Evolutionary conservation across 768 basidiomycete species (phyloP).

Genomic region (Cystofilobasidium ferigula): DNA sequence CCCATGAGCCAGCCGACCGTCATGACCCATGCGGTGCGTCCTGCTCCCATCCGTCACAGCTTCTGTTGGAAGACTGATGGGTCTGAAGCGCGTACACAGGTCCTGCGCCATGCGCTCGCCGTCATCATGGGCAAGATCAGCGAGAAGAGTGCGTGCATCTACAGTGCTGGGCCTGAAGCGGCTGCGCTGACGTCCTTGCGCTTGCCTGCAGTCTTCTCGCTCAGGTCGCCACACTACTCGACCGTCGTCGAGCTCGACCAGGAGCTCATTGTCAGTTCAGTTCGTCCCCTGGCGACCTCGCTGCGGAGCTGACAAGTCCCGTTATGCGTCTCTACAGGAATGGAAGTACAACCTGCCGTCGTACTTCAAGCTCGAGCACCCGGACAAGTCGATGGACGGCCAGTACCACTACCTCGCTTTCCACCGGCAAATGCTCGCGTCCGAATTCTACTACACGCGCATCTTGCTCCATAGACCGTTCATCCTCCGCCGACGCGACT

Average conservation of each 20-base stretch:
- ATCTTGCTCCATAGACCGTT: slow-evolving; percentile 39
- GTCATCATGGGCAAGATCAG: slow-evolving; percentile 39
- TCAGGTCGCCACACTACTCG: slow-evolving; percentile 38
- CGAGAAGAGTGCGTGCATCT: slow-evolving; percentile 32
- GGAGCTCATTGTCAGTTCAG: slow-evolving; percentile 34
- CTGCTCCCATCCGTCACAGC: background rate
- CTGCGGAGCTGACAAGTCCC: slow-evolving; percentile 22
- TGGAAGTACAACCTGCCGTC: slow-evolving; percentile 21
- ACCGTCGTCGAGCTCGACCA: slow-evolving; percentile 39
- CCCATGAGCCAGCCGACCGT: slow-evolving; percentile 37
- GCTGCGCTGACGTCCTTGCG: background rate
- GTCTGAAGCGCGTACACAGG: background rate
- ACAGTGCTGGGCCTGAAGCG: background rate
- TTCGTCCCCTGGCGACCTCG: slow-evolving; percentile 21
- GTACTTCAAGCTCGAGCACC: slow-evolving; percentile 29
- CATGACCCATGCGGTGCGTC: slow-evolving; percentile 37
- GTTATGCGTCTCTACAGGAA: background rate
- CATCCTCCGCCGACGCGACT: slow-evolving; percentile 35
- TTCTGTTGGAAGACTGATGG: background rate
- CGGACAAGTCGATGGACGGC: slow-evolving; percentile 36
- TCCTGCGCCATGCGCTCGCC: slow-evolving; percentile 35
- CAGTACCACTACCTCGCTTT: slow-evolving; percentile 38
- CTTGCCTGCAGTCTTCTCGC: slow-evolving; percentile 33
- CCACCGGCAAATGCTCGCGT: slow-evolving; percentile 38
- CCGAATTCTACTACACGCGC: slow-evolving; percentile 37